Percentiles rank a stretch among this genome's conserved stretches.
These are phyloP conservation scores for Verticillium albo-atrum DNA, from an alignment of 2,329 filamentous ascomycete species.

Conservation along the genomic window DNA sequence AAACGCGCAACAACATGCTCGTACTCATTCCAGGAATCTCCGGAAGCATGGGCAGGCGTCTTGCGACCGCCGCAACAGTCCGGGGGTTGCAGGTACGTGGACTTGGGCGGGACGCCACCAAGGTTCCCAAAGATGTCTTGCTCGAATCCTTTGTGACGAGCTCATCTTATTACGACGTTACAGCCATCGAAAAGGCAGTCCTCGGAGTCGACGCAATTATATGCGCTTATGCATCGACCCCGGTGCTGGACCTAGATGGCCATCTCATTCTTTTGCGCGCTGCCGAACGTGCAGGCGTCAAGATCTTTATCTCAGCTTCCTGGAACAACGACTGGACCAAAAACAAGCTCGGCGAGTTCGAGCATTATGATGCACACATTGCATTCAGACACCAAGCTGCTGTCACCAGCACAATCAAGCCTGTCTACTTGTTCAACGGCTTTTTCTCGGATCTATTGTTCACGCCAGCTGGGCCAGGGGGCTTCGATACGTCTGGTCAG, in stretches of 20 bases:
- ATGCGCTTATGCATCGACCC: conserved; percentile 19
- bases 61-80: too few relatives aligned
- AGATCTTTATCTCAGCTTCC: conserved; percentile 19
- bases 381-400: conserved; percentile 23
- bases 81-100: too few relatives aligned
- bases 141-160: too few relatives aligned
- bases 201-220: conserved; percentile 29
- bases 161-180: too few relatives aligned
- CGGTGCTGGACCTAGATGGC: conserved; percentile 22
- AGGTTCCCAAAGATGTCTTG: too few relatives aligned
- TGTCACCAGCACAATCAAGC: conserved; percentile 19
- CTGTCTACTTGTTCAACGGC: conserved; percentile 25
- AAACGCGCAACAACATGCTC: too few relatives aligned
- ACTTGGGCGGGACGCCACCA: too few relatives aligned
- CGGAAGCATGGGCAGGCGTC: too few relatives aligned
- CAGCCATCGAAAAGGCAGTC: conserved; percentile 24
- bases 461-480: too few relatives aligned
- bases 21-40: too few relatives aligned
- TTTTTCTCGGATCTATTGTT: conserved; percentile 15
- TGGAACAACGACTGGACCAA: conserved; percentile 28
- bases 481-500: too few relatives aligned
- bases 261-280: conserved; percentile 29
- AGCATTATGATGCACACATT: conserved; percentile 27
- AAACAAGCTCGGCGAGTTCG: conserved; percentile 19
- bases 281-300: conserved; percentile 27